phyloP scores from a whole-genome alignment of 306 rosid species.

The Vigna nakashimae region DNA sequence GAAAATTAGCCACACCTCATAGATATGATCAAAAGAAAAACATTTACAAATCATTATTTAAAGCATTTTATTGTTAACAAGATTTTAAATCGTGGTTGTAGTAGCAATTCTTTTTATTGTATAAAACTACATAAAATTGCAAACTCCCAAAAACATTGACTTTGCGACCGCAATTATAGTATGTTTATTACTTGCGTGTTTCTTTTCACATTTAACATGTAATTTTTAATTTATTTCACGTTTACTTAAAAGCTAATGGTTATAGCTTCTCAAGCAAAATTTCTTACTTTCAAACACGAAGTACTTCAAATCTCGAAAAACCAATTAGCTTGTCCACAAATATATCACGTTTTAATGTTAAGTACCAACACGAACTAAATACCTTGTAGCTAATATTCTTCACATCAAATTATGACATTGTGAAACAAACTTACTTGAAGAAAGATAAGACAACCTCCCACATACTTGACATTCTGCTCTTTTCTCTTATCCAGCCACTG shows the following conservation, averaged over 20 bases:
- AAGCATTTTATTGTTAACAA: not conserved
- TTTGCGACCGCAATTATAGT: not conserved
- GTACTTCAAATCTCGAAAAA: not conserved
- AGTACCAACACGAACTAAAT: not conserved
- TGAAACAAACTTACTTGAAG: conserved; percentile 58
- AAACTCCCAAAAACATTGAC: no score
- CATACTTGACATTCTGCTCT: conserved; percentile 52
- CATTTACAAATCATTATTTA: not conserved
- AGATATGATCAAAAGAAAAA: not conserved
- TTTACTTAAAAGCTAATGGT: not conserved
- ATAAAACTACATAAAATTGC: not conserved
- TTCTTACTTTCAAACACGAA: not conserved
- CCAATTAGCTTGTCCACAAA: not conserved
- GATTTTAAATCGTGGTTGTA: not conserved
- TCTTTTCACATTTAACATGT: not conserved
- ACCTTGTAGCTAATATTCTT: not conserved
- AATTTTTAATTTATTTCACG: not conserved
- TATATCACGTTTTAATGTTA: not conserved
- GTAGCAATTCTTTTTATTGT: not conserved
- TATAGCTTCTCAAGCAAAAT: not conserved
- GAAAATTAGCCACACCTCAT: not conserved
- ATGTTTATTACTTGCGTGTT: not conserved
- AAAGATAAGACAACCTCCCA: conserved; percentile 61
- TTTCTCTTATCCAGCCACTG: conserved; percentile 59
- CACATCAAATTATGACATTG: conserved; percentile 8